Conservation (phyloP, 495 filamentous ascomycete species). For the Xylaria cubensis region DNA sequence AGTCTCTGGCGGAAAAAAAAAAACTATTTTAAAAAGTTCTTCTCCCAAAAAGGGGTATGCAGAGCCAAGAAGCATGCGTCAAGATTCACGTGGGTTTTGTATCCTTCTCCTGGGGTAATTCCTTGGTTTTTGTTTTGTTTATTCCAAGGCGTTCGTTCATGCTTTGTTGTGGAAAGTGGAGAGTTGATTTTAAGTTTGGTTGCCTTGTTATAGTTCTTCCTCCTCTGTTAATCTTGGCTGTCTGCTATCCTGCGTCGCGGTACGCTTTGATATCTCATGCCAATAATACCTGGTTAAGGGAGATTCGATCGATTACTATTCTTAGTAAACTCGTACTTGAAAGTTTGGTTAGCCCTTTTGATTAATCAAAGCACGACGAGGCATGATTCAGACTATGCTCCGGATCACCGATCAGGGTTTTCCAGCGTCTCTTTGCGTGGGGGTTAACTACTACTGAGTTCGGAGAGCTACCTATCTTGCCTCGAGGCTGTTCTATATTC, state of each 20-base stretch:
- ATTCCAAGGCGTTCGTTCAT: not conserved
- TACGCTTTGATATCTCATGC: constrained; percentile 4
- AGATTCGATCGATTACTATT: constrained; percentile 5
- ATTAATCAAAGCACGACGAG: not conserved
- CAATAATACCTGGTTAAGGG: not conserved
- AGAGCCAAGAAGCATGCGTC: not conserved
- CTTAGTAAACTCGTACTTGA: not conserved
- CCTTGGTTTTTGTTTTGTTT: not conserved
- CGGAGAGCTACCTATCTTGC: too few relatives aligned
- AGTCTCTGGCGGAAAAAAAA: not conserved
- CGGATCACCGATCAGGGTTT: not conserved
- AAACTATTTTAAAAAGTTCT: not conserved
- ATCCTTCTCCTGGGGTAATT: not conserved
- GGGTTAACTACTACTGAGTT: not conserved
- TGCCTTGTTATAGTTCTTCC: not conserved
- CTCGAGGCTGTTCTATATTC: not conserved
- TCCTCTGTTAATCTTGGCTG: not conserved
- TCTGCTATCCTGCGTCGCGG: not conserved
- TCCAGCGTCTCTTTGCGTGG: not conserved
- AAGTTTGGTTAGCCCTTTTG: not conserved
- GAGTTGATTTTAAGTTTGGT: not conserved
- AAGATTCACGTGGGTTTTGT: not conserved
- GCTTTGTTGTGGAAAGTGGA: not conserved
- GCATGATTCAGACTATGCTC: not conserved
- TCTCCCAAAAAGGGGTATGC: not conserved